These are phyloP conservation scores for Glycine soja DNA, from an alignment of 306 rosid genomes.

Conservation along the genomic window DNA sequence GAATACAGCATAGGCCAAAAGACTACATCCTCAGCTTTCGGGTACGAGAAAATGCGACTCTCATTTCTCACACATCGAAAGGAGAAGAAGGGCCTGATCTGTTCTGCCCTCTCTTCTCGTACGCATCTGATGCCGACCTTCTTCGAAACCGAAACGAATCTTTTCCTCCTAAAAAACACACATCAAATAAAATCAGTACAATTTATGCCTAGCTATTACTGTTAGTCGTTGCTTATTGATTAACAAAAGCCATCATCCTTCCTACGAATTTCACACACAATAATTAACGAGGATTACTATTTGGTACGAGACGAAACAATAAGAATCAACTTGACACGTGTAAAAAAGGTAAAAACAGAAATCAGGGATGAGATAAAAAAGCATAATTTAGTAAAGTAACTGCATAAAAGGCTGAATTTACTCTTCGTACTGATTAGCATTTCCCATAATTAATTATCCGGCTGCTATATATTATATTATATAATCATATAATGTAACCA, in stretches of 20 bases:
- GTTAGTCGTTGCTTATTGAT: background rate
- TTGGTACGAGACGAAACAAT: too few relatives aligned
- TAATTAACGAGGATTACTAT: too few relatives aligned
- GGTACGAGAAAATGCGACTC: constrained; percentile 27
- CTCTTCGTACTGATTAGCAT: too few relatives aligned
- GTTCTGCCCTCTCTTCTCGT: constrained; percentile 63
- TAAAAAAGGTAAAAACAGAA: too few relatives aligned
- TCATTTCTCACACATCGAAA: constrained; percentile 81
- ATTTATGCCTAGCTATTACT: background rate
- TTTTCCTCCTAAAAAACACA: constrained; percentile 58
- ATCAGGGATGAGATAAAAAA: too few relatives aligned
- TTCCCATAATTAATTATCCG: too few relatives aligned
- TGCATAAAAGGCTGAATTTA: too few relatives aligned
- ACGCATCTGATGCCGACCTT: constrained; percentile 80
- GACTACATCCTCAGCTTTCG: constrained; percentile 2
- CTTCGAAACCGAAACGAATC: constrained; percentile 83
- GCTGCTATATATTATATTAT: background rate
- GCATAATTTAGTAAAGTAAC: too few relatives aligned
- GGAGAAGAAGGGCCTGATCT: constrained; percentile 77
- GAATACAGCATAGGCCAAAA: constrained; percentile 39
- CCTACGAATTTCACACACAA: background rate
- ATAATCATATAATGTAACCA: background rate
- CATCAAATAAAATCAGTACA: background rate
- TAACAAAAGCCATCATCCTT: background rate
- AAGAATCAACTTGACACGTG: too few relatives aligned